A percentile compares a stretch with the other conserved stretches of the same genome.
phyloP scores from a whole-genome alignment of 148 eudicot species.

The Bassia scoparia region DNA sequence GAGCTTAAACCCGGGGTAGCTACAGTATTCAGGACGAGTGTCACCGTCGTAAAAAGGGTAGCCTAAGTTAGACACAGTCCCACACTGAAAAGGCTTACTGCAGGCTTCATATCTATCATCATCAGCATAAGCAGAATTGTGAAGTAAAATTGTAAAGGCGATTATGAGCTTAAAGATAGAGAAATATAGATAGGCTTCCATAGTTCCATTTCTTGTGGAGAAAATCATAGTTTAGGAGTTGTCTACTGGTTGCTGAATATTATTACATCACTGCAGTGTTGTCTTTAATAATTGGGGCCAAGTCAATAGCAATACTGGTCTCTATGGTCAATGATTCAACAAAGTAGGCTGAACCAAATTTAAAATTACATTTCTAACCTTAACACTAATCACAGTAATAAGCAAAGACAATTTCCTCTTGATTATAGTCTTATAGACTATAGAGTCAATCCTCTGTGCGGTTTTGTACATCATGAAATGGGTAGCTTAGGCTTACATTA shows the following conservation, averaged over 20 bases:
- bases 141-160: conserved; percentile 1
- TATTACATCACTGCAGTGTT: too few species aligned
- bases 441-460: conserved; percentile 46
- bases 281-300: too few species aligned
- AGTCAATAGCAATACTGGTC: too few species aligned
- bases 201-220: too few species aligned
- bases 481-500: conserved; percentile 39
- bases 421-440: too few species aligned
- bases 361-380: too few species aligned
- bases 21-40: conserved; percentile 37
- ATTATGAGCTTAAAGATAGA: conserved; percentile 12
- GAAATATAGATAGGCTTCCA: conserved; percentile 1
- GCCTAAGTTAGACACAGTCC: conserved; percentile 14
- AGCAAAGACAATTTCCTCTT: too few species aligned
- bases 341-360: too few species aligned
- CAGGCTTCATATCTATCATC: conserved; percentile 11
- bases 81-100: conserved; percentile 23
- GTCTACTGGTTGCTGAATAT: too few species aligned
- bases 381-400: too few species aligned
- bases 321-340: too few species aligned
- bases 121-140: conserved; percentile 16
- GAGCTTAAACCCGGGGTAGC: conserved; percentile 41
- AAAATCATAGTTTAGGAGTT: too few species aligned
- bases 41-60: conserved; percentile 50
- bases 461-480: conserved; percentile 40